phyloP scores from a whole-genome alignment of 371 early-diverging fungal species.

The Massospora cicadina region DNA sequence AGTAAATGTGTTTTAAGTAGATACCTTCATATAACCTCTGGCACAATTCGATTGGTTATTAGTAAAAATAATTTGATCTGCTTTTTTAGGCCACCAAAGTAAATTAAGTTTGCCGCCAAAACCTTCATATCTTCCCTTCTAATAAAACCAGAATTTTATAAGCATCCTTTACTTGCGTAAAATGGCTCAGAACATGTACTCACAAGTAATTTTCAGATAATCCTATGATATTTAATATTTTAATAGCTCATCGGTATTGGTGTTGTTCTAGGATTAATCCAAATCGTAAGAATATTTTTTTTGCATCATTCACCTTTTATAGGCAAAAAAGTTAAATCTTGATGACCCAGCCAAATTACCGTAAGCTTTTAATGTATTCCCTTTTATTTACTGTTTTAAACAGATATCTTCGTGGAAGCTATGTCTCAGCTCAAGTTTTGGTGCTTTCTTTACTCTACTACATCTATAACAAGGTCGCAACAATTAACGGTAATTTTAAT shows the following conservation, averaged over 20 bases:
- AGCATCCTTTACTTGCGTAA: not conserved
- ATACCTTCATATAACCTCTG: too few relatives aligned
- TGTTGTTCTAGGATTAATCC: not conserved
- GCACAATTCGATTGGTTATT: not conserved
- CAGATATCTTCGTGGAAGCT: not conserved
- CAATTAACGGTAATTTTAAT: not conserved
- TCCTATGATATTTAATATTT: not conserved
- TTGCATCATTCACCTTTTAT: not conserved
- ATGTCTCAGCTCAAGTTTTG: not conserved
- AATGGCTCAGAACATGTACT: not conserved
- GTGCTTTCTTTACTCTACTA: not conserved
- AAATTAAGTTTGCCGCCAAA: not conserved
- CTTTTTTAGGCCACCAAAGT: not conserved
- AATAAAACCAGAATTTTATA: not conserved
- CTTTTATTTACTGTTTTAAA: not conserved
- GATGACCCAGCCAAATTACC: conserved; percentile 8
- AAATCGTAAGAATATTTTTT: conserved; percentile 2
- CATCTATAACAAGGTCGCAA: not conserved
- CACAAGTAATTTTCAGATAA: not conserved
- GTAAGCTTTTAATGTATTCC: not conserved
- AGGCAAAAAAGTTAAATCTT: not conserved
- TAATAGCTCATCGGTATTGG: not conserved
- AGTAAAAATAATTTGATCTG: not conserved
- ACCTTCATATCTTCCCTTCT: not conserved
- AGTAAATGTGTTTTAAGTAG: too few relatives aligned